Percentiles rank a stretch among this genome's conserved stretches.
These are phyloP conservation scores for Diaporthe ilicicola DNA, from an alignment of 2,329 filamentous ascomycete genomes.

Conservation along the genomic window DNA sequence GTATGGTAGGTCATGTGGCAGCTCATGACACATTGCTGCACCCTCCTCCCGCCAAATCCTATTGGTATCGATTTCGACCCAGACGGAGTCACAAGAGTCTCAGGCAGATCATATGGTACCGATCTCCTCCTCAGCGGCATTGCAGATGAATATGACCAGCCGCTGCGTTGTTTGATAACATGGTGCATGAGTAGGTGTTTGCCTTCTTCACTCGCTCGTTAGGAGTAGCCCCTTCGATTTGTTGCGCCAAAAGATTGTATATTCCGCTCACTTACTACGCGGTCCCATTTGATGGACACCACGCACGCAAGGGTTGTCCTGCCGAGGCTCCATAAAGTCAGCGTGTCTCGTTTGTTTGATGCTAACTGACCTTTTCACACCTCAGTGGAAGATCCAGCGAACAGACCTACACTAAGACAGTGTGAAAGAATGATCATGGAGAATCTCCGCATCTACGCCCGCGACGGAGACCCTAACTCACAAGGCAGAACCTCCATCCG, in stretches of 20 bases:
- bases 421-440: not conserved
- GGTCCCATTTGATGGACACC: no score
- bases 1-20: constrained; percentile 7
- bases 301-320: no score
- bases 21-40: not conserved
- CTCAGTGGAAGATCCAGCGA: not conserved
- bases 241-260: no score
- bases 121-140: not conserved
- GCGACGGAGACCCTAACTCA: not conserved
- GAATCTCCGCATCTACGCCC: not conserved
- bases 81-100: not conserved
- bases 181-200: constrained; percentile 18
- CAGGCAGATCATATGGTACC: not conserved
- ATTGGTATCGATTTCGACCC: not conserved
- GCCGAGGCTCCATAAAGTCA: no score
- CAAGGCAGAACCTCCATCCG: not conserved
- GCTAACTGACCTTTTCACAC: not conserved
- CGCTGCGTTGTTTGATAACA: not conserved
- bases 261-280: no score
- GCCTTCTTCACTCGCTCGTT: not conserved
- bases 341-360: no score
- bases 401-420: not conserved
- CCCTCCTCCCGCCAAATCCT: not conserved
- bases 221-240: not conserved
- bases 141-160: not conserved